A percentile compares a stretch with the other conserved stretches of the same genome.
phyloP scores from a whole-genome alignment of 2,329 filamentous ascomycete genomes.

The Pochonia chlamydosporia region DNA sequence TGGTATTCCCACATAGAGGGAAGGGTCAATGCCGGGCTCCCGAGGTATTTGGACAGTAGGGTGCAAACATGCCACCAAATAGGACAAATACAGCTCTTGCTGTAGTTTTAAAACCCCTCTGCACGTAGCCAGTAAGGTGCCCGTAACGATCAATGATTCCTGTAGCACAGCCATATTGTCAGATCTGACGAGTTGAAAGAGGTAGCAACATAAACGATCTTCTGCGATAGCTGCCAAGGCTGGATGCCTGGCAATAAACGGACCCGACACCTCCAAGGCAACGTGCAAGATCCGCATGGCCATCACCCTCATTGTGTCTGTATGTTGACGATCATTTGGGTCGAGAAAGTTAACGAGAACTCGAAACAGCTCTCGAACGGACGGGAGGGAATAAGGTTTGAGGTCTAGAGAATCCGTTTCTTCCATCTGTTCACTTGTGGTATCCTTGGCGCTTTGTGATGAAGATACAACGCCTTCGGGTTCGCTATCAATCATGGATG shows the following conservation, averaged over 20 bases:
- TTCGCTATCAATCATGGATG: slow-evolving; percentile 3
- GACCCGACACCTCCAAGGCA: slow-evolving; percentile 89
- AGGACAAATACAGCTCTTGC: slow-evolving; percentile 92
- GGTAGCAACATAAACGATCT: slow-evolving; percentile 85
- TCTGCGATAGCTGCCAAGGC: slow-evolving; percentile 82
- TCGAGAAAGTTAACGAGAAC: slow-evolving; percentile 91
- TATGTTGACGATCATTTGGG: slow-evolving; percentile 86
- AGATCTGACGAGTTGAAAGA: slow-evolving; percentile 93
- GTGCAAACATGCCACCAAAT: slow-evolving; percentile 88
- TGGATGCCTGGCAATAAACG: slow-evolving; percentile 89
- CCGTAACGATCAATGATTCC: slow-evolving; percentile 85
- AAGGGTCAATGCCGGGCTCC: slow-evolving; percentile 84
- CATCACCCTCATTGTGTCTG: slow-evolving; percentile 95
- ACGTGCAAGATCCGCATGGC: slow-evolving; percentile 95
- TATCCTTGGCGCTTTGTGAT: slow-evolving; percentile 1
- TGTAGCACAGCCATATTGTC: slow-evolving; percentile 95
- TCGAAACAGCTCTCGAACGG: slow-evolving; percentile 88
- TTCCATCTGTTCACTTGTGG: slow-evolving; percentile 26
- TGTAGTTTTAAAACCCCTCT: slow-evolving; percentile 87
- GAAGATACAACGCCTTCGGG: slow-evolving; percentile 1
- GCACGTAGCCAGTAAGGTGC: slow-evolving; percentile 86
- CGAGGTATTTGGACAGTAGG: slow-evolving; percentile 90
- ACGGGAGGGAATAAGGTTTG: slow-evolving; percentile 87
- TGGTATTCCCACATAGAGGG: slow-evolving; percentile 87
- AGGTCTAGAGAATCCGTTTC: slow-evolving; percentile 52